Percentiles rank a stretch among this genome's conserved stretches.
Conservation (phyloP, 495 filamentous ascomycete genomes). For the Penicillium robsamsonii region DNA sequence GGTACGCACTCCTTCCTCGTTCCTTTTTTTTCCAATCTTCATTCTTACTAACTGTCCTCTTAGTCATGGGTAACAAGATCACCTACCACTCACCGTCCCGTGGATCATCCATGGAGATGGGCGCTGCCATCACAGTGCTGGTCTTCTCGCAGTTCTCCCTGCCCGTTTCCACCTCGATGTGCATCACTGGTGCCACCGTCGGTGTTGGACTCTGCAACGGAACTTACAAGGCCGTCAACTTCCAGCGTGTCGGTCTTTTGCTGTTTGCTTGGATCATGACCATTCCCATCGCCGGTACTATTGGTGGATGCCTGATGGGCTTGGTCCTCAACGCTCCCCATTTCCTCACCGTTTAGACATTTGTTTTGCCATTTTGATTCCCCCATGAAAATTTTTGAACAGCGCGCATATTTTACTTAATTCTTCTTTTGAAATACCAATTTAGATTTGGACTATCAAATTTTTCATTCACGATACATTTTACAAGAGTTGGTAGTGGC, state of each 20-base stretch:
- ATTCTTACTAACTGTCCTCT: slow-evolving; percentile 22
- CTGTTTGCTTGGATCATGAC: slow-evolving; percentile 60
- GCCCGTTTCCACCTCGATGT: slow-evolving; percentile 60
- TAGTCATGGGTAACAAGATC: slow-evolving; percentile 66
- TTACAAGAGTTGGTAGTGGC: no score
- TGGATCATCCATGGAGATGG: slow-evolving; percentile 64
- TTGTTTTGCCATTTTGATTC: background rate
- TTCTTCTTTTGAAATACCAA: background rate
- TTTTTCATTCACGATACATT: no score
- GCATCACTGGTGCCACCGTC: slow-evolving; percentile 57
- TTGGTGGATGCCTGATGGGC: slow-evolving; percentile 60
- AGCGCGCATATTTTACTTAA: slow-evolving; percentile 5
- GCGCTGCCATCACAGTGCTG: slow-evolving; percentile 63
- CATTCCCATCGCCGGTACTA: slow-evolving; percentile 59
- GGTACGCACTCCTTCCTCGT: slow-evolving; percentile 26
- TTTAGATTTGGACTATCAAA: background rate
- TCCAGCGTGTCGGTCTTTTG: slow-evolving; percentile 55
- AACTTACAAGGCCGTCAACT: slow-evolving; percentile 60
- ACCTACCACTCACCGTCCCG: slow-evolving; percentile 63
- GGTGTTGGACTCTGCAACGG: slow-evolving; percentile 59
- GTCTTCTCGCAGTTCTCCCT: slow-evolving; percentile 60
- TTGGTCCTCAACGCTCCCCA: slow-evolving; percentile 61
- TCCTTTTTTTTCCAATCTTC: background rate
- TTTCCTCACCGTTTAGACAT: slow-evolving; percentile 25
- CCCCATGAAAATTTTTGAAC: background rate